Base-by-base conservation (phyloP, 768 basidiomycete genomes). In the Phylloporus sp. region DNA sequence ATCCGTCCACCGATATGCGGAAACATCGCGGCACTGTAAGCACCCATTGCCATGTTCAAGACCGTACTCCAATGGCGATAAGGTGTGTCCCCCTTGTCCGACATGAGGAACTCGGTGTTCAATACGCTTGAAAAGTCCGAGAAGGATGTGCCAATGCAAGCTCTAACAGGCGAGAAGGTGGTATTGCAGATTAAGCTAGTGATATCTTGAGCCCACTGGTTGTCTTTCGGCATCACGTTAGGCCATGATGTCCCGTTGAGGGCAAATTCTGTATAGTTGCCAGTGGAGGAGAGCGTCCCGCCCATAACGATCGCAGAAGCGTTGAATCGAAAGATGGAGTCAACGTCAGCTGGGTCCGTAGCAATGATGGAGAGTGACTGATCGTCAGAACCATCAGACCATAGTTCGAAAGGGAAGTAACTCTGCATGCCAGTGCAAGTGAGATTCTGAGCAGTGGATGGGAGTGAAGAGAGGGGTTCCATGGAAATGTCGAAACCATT, bases 141-240 rank as follows among this genome's bases (percentile, higher is more conserved):
- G 27, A 58, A 21, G 34, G 43, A n/a, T n/a, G n/a, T n/a, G n/a
- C n/a, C n/a, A n/a, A n/a, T 27, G 21, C 53, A 37, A 6, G 0
- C 0, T 9, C 41, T 29, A 22, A 44, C 3, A 5, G 15, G 6
- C n/a, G 53, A 22, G 2, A 10, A 27, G 4, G 33, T 39, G 9
- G 47, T 31, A 1, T 55, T 49, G 36, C 50, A 55, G 8, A 60
- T 43, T 10, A 60, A 20, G 34, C 23, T 48, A 8, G 44, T 42
- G 34, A 60, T 55, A 28, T 57, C 59, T 44, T 44, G 42, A 10
- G 46, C 53, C 56, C 59, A 61, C 9, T 38, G 52, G 9, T 22
- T 37, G 32, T 28, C 35, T 6, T 6, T 24, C 21, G 38, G 9
- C 50, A 48, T 54, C 23, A 46, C 38, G 17, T 52, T 53, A 15